Base-by-base conservation (phyloP, 106 monocot species). In the Dendrobium catenatum region DNA sequence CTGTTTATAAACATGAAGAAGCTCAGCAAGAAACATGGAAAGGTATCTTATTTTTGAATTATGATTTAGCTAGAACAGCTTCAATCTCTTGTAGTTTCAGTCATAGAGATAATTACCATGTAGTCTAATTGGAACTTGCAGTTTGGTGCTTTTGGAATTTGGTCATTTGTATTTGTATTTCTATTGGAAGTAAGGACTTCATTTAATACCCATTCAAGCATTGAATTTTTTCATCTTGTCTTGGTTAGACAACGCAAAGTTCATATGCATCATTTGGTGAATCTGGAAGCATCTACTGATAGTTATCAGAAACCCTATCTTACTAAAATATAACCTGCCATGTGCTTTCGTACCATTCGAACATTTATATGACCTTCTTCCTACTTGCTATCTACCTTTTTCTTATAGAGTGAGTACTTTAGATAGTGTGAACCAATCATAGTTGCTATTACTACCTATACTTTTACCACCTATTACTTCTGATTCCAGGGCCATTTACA, bases 1-100 rank as follows among this genome's bases (percentile, higher is more conserved):
- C 96, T 82, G 96, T 96, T 88, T 96, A 96, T 85, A 94, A 97
- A 76, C 94, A 97, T 76, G 97, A 97, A 86, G 97, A 92, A 80
- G 59, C 56, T 15, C 97, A 97, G 77, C 97, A 97, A 76, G 86
- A 92, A 79, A 88, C 89, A 81, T 94, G 94, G 94, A 91, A 83
- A 89, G 94, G 97, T 89, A 87, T 78, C 27, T 85, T 17, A 40
- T 51, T 77, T 31, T 4, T 77, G 33, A 18, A 55, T 77, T 55
- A 16, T 19, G 55, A 77, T 49, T 77, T 31, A 70, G 20, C 74
- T 20, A 44, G 42, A n/a, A 74, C 33, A 20, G 29, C 43, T 74
- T 74, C 40, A 66, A 70, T 74, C 19, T 44, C 9, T 74, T 42
- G 43, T 44, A n/a, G 5, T 43, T 74, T 70, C 20, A 31, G 29